A percentile compares a stretch with the other conserved stretches of the same genome.
Evolutionary conservation across 805 yeast species (phyloP).

Genomic region (Ogataea ramenticola): DNA sequence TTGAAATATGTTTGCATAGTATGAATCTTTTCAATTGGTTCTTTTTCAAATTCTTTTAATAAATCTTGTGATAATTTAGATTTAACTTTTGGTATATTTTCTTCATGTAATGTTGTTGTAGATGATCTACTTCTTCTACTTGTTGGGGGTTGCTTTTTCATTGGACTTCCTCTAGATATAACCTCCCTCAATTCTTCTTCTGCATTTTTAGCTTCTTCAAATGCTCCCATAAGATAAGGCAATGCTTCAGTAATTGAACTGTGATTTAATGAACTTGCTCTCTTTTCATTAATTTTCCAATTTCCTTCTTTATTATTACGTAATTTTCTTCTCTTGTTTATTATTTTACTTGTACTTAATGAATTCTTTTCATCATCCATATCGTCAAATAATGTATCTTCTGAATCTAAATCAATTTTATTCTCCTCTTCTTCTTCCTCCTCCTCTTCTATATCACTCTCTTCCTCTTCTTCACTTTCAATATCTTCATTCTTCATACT

Average conservation of each 20-base stretch:
- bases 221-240: constrained; percentile 61
- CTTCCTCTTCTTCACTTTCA: constrained; percentile 6
- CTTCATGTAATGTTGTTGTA: too few species aligned
- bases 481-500: constrained; percentile 30
- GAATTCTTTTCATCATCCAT: background rate
- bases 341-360: constrained; percentile 28
- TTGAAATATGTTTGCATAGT: background rate
- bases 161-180: background rate
- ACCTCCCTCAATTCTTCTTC: constrained; percentile 39
- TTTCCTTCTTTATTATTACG: constrained; percentile 5
- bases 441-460: too few species aligned
- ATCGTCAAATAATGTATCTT: background rate
- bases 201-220: constrained; percentile 51
- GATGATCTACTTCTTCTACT: too few species aligned
- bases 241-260: constrained; percentile 57
- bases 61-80: background rate
- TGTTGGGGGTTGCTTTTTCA: background rate
- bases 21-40: background rate
- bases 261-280: constrained; percentile 32
- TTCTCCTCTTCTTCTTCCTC: constrained; percentile 5
- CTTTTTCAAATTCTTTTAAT: background rate
- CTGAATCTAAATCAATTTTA: background rate
- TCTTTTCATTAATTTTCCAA: constrained; percentile 1
- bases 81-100: background rate
- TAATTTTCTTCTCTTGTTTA: constrained; percentile 7